These are phyloP conservation scores for Wolfiporia cocos DNA, from an alignment of 1,284 basidiomycete genomes.

Conservation along the genomic window DNA sequence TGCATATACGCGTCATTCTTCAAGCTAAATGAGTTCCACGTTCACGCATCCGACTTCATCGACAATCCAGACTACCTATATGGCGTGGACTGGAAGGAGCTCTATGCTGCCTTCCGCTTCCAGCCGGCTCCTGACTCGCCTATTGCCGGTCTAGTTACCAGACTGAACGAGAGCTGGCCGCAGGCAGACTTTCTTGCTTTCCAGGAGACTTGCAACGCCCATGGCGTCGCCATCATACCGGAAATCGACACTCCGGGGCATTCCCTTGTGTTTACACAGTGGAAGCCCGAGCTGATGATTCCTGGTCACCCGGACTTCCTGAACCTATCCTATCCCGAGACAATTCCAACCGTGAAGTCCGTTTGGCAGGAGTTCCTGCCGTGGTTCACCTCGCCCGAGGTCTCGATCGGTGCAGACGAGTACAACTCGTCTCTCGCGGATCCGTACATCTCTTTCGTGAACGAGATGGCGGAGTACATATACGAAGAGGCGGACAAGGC, in stretches of 20 bases:
- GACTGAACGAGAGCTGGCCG: conserved; percentile 29
- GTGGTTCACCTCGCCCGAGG: conserved; percentile 25
- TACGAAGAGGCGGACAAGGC: conserved; percentile 18
- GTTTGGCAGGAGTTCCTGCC: conserved; percentile 30
- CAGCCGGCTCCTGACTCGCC: conserved; percentile 25
- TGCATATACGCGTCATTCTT: conserved; percentile 34
- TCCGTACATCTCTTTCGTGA: conserved; percentile 29
- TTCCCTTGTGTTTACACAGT: conserved; percentile 32
- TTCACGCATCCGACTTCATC: conserved; percentile 26
- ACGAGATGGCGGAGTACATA: conserved; percentile 26
- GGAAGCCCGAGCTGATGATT: conserved; percentile 33
- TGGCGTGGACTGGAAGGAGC: conserved; percentile 19
- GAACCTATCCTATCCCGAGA: conserved; percentile 27
- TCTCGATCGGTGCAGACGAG: conserved; percentile 29
- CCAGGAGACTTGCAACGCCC: conserved; percentile 16
- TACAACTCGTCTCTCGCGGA: conserved; percentile 27
- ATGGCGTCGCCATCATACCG: conserved; percentile 26
- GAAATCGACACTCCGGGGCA: conserved; percentile 35
- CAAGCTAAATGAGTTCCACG: conserved; percentile 30
- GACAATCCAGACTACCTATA: conserved; percentile 23
- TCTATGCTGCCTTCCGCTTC: conserved; percentile 33
- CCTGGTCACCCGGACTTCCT: conserved; percentile 24
- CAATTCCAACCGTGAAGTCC: conserved; percentile 24
- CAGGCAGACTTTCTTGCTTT: conserved; percentile 15
- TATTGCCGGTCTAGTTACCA: conserved; percentile 25